Evolutionary conservation across 768 basidiomycete genomes (phyloP).

Genomic region (Kwoniella europaea): DNA sequence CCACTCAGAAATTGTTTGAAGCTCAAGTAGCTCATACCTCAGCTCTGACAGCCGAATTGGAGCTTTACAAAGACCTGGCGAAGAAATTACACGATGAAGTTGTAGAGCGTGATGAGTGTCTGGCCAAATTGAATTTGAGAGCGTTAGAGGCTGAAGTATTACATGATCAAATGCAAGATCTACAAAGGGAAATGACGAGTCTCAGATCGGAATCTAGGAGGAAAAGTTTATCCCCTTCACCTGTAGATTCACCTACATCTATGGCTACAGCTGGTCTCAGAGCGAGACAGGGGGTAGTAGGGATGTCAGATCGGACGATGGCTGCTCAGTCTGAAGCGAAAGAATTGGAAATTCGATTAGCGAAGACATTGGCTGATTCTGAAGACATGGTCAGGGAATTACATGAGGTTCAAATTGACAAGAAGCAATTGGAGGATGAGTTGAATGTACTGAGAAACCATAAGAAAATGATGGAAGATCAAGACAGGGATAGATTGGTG

Average conservation of each 20-base stretch:
- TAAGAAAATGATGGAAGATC: slow-evolving; percentile 21
- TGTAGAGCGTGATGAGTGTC: slow-evolving; percentile 39
- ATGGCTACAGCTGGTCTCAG: too few relatives aligned
- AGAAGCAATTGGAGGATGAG: slow-evolving; percentile 5
- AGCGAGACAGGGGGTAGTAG: background rate
- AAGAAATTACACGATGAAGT: slow-evolving; percentile 44
- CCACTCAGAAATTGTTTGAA: slow-evolving; percentile 41
- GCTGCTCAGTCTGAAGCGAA: slow-evolving; percentile 35
- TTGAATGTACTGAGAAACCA: background rate
- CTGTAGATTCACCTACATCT: background rate
- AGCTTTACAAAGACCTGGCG: slow-evolving; percentile 37
- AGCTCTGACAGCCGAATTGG: slow-evolving; percentile 37
- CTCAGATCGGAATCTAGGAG: slow-evolving; percentile 4
- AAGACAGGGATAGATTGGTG: slow-evolving; percentile 26
- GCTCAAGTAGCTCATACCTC: slow-evolving; percentile 45
- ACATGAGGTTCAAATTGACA: background rate
- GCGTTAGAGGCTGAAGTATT: slow-evolving; percentile 39
- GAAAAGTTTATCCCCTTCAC: slow-evolving; percentile 11
- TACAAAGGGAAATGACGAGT: slow-evolving; percentile 16
- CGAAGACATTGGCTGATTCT: slow-evolving; percentile 40
- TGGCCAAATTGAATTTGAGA: slow-evolving; percentile 43
- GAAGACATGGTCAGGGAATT: slow-evolving; percentile 12
- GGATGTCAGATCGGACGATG: slow-evolving; percentile 34
- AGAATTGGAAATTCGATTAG: slow-evolving; percentile 48
- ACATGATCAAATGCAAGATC: slow-evolving; percentile 27